Conservation (phyloP, 768 basidiomycete genomes). For the Boletus coccyginus region DNA sequence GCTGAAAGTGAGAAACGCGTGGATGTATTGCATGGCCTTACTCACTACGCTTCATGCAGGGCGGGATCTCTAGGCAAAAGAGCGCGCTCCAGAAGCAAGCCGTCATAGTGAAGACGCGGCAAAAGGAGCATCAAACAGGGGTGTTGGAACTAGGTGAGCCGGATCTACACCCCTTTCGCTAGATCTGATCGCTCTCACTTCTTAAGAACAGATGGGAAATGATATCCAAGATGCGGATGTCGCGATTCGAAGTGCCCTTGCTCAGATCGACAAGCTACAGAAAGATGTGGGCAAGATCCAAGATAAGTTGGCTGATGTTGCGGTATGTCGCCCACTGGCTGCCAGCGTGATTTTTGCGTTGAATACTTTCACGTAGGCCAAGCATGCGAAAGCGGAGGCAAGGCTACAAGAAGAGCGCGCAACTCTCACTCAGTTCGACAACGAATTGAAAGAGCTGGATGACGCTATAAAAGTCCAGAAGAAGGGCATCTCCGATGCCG, state of each 20-base stretch:
- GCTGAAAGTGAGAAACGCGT: constrained; percentile 62
- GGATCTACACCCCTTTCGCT: not conserved
- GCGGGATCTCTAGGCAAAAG: constrained; percentile 79
- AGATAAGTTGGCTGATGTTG: constrained; percentile 38
- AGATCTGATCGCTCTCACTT: not conserved
- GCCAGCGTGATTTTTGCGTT: not conserved
- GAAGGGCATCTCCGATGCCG: constrained; percentile 61
- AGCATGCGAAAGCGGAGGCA: constrained; percentile 61
- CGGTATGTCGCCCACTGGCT: constrained; percentile 14
- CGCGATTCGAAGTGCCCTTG: constrained; percentile 30
- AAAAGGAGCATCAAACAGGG: constrained; percentile 88
- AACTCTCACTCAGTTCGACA: constrained; percentile 83
- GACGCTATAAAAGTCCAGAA: constrained; percentile 80
- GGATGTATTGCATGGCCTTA: not conserved
- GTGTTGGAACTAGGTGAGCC: constrained; percentile 80
- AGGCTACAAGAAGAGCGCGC: constrained; percentile 84
- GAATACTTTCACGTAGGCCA: constrained; percentile 35
- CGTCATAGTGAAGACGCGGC: constrained; percentile 76
- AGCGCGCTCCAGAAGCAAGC: constrained; percentile 76
- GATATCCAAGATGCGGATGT: constrained; percentile 27
- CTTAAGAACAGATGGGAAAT: constrained; percentile 28
- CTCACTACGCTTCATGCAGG: constrained; percentile 32
- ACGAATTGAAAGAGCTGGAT: constrained; percentile 83
- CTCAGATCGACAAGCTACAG: constrained; percentile 51
- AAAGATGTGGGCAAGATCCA: constrained; percentile 63